Conservation (phyloP, 1,284 basidiomycete genomes). For the Puccinia sorghi region DNA sequence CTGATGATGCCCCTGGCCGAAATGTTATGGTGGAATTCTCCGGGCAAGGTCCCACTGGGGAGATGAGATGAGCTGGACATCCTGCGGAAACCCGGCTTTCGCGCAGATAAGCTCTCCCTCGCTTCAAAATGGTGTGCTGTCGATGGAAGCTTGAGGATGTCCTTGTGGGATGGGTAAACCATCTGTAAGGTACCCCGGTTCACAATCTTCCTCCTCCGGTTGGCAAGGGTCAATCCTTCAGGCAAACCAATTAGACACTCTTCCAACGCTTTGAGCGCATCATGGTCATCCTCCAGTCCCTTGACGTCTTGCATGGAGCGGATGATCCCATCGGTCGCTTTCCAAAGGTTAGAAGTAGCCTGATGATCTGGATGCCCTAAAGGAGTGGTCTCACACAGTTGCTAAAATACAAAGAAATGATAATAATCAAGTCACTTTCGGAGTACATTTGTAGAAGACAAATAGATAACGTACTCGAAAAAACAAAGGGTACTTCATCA, state of each 20-base stretch:
- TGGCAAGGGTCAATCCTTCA: slow-evolving; percentile 64
- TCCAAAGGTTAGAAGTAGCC: slow-evolving; percentile 68
- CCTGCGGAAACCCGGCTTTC: neutral
- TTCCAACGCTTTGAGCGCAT: slow-evolving; percentile 63
- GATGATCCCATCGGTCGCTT: slow-evolving; percentile 69
- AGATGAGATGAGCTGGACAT: neutral
- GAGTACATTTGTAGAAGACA: neutral
- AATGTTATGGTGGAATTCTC: neutral
- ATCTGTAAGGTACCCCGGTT: slow-evolving; percentile 66
- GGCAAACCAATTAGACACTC: slow-evolving; percentile 67
- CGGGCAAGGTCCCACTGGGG: neutral
- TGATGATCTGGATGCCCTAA: slow-evolving; percentile 70
- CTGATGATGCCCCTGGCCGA: neutral
- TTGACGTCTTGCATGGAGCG: slow-evolving; percentile 79
- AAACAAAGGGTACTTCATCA: slow-evolving; percentile 71
- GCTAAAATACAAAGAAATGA: slow-evolving; percentile 62
- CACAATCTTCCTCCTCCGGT: slow-evolving; percentile 72
- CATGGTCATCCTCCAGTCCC: slow-evolving; percentile 78
- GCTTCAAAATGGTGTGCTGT: neutral
- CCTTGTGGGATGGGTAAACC: slow-evolving; percentile 56
- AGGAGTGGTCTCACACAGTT: slow-evolving; percentile 69
- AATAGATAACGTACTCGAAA: slow-evolving; percentile 68
- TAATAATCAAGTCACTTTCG: slow-evolving; percentile 64
- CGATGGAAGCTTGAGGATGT: slow-evolving; percentile 35
- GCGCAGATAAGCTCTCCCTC: neutral